Evolutionary conservation across 192 early-diverging fungal species (phyloP), one percentile per base, ranked within the genome.

Genomic region (Coemansia sp.): DNA sequence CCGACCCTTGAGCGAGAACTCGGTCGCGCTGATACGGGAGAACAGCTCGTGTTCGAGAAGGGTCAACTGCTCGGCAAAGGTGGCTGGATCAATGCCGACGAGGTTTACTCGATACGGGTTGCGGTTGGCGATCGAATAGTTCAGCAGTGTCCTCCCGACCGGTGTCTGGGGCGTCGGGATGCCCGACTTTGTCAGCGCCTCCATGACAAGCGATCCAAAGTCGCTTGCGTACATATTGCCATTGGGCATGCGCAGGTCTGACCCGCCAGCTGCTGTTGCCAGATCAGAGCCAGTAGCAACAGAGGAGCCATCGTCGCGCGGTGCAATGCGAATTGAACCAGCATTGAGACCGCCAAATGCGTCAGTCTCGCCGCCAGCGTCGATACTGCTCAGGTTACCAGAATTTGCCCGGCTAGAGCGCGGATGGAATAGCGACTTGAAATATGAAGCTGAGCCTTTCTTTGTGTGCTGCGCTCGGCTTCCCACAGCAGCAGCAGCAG

Each of bases 1-100:
- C 3, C 80, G 71, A 12, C 80, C 80, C 59, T 82, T 82, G 38
- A 83, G 75, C 63, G 77, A 85, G 50, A 94, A 84, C 80, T 94
- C 91, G 27, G 85, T 84, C 7, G 87, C 83, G 11, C 73, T 71
- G 61, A 93, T 90, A 39, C 76, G 73, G 39, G 83, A 71, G 70
- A 94, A 94, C 29, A 89, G 65, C 41, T 68, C 76, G 61, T 90
- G 90, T 73, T 94, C 92, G n/a, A 93, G 74, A 1, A 92, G 73
- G 3, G 90, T 92, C 12, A 94, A 67, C 71, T 94, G 90, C 58
- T 89, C 84, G 7, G 91, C 89, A 47, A 93, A 75, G 29, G 83
- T 84, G 2, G 80, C 78, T 2, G 91, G 88, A 58, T 92, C 89
- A 27, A 76, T 68, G 3, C 77, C 56, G 4, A 75, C 68, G n/a